These are phyloP conservation scores for Sporothrix sp. DNA, from an alignment of 2,329 filamentous ascomycete species.

Conservation along the genomic window DNA sequence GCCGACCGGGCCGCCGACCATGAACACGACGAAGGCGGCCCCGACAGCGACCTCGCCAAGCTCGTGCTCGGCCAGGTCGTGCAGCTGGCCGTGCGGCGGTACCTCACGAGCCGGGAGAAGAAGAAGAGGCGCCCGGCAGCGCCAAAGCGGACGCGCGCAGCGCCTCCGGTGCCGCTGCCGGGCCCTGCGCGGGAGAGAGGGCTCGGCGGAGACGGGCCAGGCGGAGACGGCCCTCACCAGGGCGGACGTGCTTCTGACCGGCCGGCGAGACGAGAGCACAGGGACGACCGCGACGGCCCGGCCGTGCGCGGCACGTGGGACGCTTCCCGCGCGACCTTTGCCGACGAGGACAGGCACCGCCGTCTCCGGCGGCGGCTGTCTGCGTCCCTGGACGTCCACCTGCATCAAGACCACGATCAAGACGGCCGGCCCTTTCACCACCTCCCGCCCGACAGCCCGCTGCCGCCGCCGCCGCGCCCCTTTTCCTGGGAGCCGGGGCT, in stretches of 20 bases:
- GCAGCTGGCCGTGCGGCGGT: conserved; percentile 8
- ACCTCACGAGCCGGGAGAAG: conserved; percentile 2
- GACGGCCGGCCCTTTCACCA: background rate
- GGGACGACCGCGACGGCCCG: too few species aligned
- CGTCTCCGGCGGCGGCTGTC: too few species aligned
- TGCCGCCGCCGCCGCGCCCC: background rate
- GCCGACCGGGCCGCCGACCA: too few species aligned
- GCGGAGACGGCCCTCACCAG: too few species aligned
- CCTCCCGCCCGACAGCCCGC: too few species aligned
- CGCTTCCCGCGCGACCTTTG: too few species aligned
- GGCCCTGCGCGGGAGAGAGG: too few species aligned
- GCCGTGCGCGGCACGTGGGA: too few species aligned
- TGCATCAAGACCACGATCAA: background rate
- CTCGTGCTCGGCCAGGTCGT: conserved; percentile 12
- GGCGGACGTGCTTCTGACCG: too few species aligned
- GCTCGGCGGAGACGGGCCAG: too few species aligned
- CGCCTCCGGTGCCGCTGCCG: background rate
- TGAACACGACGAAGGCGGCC: background rate
- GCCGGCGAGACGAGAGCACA: too few species aligned
- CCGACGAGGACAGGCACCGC: too few species aligned
- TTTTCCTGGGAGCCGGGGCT: background rate
- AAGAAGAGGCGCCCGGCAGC: background rate
- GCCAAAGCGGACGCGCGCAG: background rate
- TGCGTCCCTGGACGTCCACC: background rate
- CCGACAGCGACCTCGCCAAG: conserved; percentile 9